phyloP scores from a whole-genome alignment of 164 flowering plant species.

The Brasenia schreberi region DNA sequence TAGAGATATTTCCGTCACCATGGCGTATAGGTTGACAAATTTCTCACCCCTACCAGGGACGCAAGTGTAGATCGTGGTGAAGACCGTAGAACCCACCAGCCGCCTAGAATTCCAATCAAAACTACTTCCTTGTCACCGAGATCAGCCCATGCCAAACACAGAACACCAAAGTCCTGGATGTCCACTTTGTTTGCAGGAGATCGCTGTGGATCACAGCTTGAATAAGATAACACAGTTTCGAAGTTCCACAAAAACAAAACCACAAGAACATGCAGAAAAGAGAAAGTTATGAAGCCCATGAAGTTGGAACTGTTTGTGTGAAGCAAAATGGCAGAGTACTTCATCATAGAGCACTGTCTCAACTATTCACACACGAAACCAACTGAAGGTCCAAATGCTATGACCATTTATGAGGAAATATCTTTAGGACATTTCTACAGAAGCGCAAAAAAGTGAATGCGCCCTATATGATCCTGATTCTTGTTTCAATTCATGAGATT shows the following conservation, averaged over 20 bases:
- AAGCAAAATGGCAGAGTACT: too few species aligned
- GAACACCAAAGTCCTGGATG: not conserved
- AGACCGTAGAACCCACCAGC: not conserved
- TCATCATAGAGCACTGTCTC: too few species aligned
- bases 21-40: not conserved
- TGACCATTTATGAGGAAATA: too few species aligned
- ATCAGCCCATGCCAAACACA: not conserved
- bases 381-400: too few species aligned
- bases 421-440: too few species aligned
- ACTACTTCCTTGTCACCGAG: not conserved
- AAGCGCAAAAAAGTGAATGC: too few species aligned
- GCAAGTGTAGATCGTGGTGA: not conserved
- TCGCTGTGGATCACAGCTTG: not conserved
- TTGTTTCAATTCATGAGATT: too few species aligned
- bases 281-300: not conserved
- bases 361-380: too few species aligned
- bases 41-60: not conserved
- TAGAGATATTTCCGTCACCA: not conserved
- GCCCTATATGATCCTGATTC: too few species aligned
- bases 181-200: not conserved
- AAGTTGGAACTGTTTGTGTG: too few species aligned
- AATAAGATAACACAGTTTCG: not conserved
- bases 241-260: not conserved
- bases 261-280: not conserved
- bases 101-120: not conserved